These are phyloP conservation scores for Paecilomyces dactylethromorphus DNA, from an alignment of 2,329 filamentous ascomycete species.

Conservation along the genomic window DNA sequence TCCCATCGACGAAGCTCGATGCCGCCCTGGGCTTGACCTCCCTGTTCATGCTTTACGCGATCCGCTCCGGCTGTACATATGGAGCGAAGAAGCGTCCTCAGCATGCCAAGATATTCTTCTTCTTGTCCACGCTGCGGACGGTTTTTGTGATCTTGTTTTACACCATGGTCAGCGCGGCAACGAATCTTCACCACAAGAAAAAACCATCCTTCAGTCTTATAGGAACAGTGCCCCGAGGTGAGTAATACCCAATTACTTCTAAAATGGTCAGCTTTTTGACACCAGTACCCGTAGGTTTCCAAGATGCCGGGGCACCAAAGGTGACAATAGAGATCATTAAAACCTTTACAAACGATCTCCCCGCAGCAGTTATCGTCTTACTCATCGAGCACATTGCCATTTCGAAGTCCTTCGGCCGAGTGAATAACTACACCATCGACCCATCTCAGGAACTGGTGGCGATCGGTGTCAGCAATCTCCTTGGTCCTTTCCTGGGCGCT, in stretches of 20 bases:
- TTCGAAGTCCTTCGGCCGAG: conserved; percentile 88
- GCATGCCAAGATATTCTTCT: conserved; percentile 73
- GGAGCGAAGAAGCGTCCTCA: conserved; percentile 63
- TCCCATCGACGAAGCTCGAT: conserved; percentile 64
- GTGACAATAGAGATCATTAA: conserved; percentile 62
- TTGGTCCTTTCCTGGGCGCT: conserved; percentile 85
- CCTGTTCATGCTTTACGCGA: conserved; percentile 67
- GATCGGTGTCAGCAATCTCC: conserved; percentile 82
- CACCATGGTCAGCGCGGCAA: conserved; percentile 81
- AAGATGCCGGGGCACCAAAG: conserved; percentile 66
- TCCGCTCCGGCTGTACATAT: conserved; percentile 59
- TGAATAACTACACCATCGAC: conserved; percentile 95
- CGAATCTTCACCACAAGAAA: conserved; percentile 61
- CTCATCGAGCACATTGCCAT: conserved; percentile 97
- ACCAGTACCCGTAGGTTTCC: conserved; percentile 81
- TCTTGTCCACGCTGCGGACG: conserved; percentile 81
- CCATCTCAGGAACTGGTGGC: conserved; percentile 94
- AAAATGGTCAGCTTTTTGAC: too few relatives aligned
- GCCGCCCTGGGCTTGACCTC: conserved; percentile 85
- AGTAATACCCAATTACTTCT: too few relatives aligned
- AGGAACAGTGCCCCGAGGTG: conserved; percentile 69
- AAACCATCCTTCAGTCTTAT: conserved; percentile 69
- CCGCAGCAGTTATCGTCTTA: conserved; percentile 84
- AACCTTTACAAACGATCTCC: conserved; percentile 65
- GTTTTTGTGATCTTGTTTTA: conserved; percentile 89